Evolutionary conservation across 352 stramenopile genomes (phyloP), one percentile per base, ranked within the genome.

Genomic region (Phytopythium kandeliae): DNA sequence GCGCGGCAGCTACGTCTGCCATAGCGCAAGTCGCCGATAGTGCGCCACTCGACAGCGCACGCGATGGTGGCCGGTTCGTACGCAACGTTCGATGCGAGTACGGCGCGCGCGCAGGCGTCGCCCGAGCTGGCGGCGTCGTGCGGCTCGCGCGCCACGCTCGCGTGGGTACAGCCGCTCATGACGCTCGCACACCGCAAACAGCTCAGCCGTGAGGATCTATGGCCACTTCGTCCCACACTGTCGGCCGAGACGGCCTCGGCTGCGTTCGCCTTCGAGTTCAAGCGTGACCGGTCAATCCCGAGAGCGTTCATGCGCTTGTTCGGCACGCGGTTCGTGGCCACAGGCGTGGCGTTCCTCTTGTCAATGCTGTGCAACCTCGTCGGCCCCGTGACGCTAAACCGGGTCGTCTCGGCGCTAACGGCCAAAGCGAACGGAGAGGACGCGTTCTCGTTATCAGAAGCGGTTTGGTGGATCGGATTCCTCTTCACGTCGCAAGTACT

Each of bases 91-190:
- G 46, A 40, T 15, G 4, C 46, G 13, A 30, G 17, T 24, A 6
- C 7, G 15, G 31, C 1, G 16, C 31, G 13, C 30, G 22, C 40
- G 28, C n/a, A 31, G 12, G 0, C 21, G 34, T 42, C 46, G 8
- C 46, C 46, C 21, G 46, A 51, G 46, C 30, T 31, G 19, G 11
- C 31, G 2, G 46, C 46, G 22, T 33, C 11, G 8, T 71, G 51
- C 25, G 44, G 59, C 3, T 85, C 76, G 19, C 62, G 60, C 15
- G 17, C 68, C 17, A 57, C 83, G 19, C 60, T 86, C 36, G 34
- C 52, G n/a, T 88, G 77, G 74, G 73, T 74, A 41, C 58, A 62
- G 42, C 67, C 74, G 25, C 61, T 86, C 36, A 60, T 88, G 57
- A 17, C 47, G 26, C 50, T 80, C 31, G 71, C 67, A 1, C 69